A percentile compares a stretch with the other conserved stretches of the same genome.
Evolutionary conservation across 148 eudicot species (phyloP).

Genomic region (Persicaria tinctoria): DNA sequence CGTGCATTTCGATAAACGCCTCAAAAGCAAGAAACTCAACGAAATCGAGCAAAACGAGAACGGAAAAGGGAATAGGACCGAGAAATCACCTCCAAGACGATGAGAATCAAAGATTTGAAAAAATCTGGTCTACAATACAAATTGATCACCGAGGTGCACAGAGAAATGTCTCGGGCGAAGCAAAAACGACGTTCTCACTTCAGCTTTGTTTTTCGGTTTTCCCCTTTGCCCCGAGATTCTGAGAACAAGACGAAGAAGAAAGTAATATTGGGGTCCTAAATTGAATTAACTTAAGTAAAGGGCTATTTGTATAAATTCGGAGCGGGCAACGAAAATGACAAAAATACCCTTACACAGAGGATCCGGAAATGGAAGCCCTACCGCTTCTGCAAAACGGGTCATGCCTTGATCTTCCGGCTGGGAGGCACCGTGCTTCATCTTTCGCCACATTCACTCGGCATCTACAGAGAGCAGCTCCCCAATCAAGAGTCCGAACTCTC

Average conservation of each 20-base stretch:
- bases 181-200: background rate
- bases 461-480: background rate
- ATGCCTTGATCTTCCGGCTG: background rate
- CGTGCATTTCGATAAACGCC: background rate
- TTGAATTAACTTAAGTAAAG: too few species aligned
- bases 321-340: background rate
- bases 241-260: too few species aligned
- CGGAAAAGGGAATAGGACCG: background rate
- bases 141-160: background rate
- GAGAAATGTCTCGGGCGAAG: background rate
- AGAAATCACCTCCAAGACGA: background rate
- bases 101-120: background rate
- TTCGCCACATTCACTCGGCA: conserved; percentile 9
- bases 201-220: too few species aligned
- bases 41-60: background rate
- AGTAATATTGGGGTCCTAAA: too few species aligned
- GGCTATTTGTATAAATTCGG: too few species aligned
- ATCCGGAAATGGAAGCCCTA: conserved; percentile 8
- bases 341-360: background rate
- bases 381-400: conserved; percentile 1
- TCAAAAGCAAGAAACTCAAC: background rate
- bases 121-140: too few species aligned
- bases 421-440: conserved; percentile 7
- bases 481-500: background rate
- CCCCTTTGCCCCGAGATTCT: too few species aligned